These are phyloP conservation scores for Ascobolus immersus DNA, from an alignment of 495 filamentous ascomycete species.

Conservation along the genomic window DNA sequence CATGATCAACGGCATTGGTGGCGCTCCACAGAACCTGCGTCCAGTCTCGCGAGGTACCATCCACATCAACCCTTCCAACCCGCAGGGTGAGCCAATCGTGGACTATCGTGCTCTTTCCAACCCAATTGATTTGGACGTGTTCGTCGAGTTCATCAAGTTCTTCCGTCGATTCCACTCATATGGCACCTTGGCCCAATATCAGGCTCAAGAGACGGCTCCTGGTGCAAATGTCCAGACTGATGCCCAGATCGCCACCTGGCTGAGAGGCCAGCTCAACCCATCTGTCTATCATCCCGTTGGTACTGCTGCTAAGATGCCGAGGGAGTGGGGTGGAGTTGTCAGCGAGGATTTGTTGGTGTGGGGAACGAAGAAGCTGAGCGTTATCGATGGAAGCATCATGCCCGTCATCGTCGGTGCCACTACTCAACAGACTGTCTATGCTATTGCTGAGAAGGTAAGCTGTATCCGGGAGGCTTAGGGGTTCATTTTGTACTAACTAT, in stretches of 20 bases:
- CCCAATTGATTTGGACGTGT: conserved; percentile 21
- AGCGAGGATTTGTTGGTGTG: conserved; percentile 22
- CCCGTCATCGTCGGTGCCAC: conserved; percentile 19
- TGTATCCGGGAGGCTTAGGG: neutral
- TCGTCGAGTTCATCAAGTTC: conserved; percentile 21
- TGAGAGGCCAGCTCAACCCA: conserved; percentile 6
- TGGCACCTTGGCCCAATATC: neutral
- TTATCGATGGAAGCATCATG: conserved; percentile 23
- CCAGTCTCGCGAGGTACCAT: conserved; percentile 24
- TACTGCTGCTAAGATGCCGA: conserved; percentile 28
- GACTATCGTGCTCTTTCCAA: conserved; percentile 27
- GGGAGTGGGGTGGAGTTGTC: conserved; percentile 27
- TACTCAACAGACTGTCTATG: conserved; percentile 22
- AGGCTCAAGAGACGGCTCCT: conserved; percentile 1
- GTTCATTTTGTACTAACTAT: neutral
- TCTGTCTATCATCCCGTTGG: conserved; percentile 22
- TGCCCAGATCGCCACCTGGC: neutral
- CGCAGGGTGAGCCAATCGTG: conserved; percentile 18
- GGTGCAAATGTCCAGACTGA: conserved; percentile 1
- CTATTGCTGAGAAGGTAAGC: conserved; percentile 21
- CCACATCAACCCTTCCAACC: conserved; percentile 18
- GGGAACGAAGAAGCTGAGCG: conserved; percentile 17
- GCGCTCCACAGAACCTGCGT: conserved; percentile 20
- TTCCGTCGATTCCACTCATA: conserved; percentile 17
- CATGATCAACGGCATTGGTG: conserved; percentile 18